Conservation (phyloP, 2,329 filamentous ascomycete species). For the Diaporthe eres region DNA sequence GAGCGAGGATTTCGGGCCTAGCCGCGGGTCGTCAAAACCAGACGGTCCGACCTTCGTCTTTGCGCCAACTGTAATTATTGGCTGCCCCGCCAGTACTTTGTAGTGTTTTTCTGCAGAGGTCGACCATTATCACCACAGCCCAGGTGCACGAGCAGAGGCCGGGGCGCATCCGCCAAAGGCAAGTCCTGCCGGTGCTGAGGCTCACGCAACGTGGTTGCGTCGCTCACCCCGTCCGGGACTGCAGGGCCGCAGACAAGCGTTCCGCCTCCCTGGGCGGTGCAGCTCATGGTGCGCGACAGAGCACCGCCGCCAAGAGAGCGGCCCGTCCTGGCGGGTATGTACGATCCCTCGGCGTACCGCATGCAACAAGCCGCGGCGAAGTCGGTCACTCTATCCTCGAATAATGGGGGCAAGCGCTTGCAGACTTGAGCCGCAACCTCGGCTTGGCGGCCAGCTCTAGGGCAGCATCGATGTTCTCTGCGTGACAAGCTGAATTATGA, state of each 20-base stretch:
- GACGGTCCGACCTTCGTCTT: background rate
- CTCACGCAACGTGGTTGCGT: background rate
- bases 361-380: background rate
- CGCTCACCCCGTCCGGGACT: background rate
- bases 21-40: slow-evolving; percentile 12
- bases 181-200: background rate
- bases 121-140: background rate
- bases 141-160: background rate
- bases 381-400: background rate
- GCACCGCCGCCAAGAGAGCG: background rate
- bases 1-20: background rate
- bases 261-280: background rate
- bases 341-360: background rate
- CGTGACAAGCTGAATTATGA: background rate
- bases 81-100: no score
- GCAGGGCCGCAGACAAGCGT: background rate
- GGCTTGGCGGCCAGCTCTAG: background rate
- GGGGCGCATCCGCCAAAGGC: background rate
- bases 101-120: background rate
- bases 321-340: slow-evolving; percentile 8
- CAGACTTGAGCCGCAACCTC: background rate
- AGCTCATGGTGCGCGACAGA: background rate
- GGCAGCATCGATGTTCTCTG: background rate
- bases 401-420: background rate
- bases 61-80: background rate